Evolutionary conservation across 495 filamentous ascomycete species (phyloP).

Genomic region (Xylaria intraflava): DNA sequence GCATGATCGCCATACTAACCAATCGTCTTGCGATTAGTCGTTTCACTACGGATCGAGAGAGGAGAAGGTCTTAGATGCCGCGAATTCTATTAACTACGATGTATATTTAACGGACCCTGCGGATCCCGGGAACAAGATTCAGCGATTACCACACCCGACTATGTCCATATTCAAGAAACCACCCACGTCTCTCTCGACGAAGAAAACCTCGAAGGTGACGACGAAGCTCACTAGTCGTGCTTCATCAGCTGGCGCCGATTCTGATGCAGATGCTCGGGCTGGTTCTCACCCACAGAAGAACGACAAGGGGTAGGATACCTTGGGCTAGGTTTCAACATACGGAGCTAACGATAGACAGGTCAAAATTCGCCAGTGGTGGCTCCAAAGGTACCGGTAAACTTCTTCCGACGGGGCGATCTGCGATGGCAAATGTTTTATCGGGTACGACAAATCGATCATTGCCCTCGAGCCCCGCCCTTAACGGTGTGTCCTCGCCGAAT

Average conservation of each 20-base stretch:
- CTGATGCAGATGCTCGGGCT: slow-evolving; percentile 11
- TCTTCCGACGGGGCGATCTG: slow-evolving; percentile 39
- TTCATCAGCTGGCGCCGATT: slow-evolving; percentile 14
- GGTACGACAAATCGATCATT: slow-evolving; percentile 45
- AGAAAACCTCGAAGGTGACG: slow-evolving; percentile 8
- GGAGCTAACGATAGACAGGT: slow-evolving; percentile 8
- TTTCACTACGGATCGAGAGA: slow-evolving; percentile 35
- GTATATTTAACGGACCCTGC: slow-evolving; percentile 34
- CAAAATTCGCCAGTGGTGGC: slow-evolving; percentile 6
- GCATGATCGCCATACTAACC: not conserved
- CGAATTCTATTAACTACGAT: slow-evolving; percentile 36
- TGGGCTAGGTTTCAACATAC: not conserved
- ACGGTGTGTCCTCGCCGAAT: slow-evolving; percentile 43
- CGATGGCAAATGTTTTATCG: slow-evolving; percentile 26
- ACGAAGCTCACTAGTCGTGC: slow-evolving; percentile 9
- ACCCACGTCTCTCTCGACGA: slow-evolving; percentile 9
- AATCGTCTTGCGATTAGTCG: slow-evolving; percentile 20
- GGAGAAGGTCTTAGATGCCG: slow-evolving; percentile 27
- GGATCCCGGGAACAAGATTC: slow-evolving; percentile 21
- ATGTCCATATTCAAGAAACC: slow-evolving; percentile 35
- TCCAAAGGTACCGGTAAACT: slow-evolving; percentile 16
- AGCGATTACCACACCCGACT: slow-evolving; percentile 35
- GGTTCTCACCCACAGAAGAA: slow-evolving; percentile 6
- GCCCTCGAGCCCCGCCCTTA: slow-evolving; percentile 57
- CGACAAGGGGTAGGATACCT: slow-evolving; percentile 10